Percentiles rank a stretch among this genome's conserved stretches.
Conservation (phyloP, 805 yeast genomes). For the Yamadazyma nakazawae region DNA sequence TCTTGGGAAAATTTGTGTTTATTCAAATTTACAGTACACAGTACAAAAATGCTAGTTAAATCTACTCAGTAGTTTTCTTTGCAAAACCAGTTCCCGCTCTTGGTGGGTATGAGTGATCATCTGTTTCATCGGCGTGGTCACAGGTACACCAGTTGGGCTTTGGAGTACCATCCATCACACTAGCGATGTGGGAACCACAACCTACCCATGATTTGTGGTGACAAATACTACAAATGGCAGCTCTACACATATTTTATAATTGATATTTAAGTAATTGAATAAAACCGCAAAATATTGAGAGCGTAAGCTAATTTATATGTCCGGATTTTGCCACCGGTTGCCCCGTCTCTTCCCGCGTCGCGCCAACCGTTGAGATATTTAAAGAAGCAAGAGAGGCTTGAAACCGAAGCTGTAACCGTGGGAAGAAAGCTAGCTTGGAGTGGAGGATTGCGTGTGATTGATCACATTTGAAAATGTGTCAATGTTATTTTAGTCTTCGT, state of each 20-base stretch:
- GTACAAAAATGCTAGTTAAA: background rate
- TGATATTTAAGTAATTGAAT: background rate
- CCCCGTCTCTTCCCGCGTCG: too few species aligned
- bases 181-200: constrained; percentile 53
- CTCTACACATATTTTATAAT: constrained; percentile 25
- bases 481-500: too few species aligned
- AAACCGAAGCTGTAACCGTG: too few species aligned
- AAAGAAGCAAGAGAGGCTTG: too few species aligned
- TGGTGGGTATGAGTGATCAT: constrained; percentile 48
- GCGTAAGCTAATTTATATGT: background rate
- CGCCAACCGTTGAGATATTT: too few species aligned
- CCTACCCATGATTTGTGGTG: constrained; percentile 59
- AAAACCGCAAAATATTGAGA: background rate
- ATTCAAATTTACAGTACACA: background rate
- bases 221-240: constrained; percentile 38
- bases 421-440: too few species aligned
- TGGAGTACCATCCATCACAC: constrained; percentile 53
- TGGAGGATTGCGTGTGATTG: too few species aligned
- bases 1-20: background rate
- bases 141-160: constrained; percentile 54
- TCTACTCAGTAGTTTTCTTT: constrained; percentile 14
- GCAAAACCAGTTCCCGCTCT: constrained; percentile 62
- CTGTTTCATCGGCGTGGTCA: constrained; percentile 38
- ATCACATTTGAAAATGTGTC: too few species aligned
- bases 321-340: too few species aligned